Evolutionary conservation across 257 asterid genomes (phyloP), one percentile per base, ranked within the genome.

Genomic region (Capsicum rhomboideum): DNA sequence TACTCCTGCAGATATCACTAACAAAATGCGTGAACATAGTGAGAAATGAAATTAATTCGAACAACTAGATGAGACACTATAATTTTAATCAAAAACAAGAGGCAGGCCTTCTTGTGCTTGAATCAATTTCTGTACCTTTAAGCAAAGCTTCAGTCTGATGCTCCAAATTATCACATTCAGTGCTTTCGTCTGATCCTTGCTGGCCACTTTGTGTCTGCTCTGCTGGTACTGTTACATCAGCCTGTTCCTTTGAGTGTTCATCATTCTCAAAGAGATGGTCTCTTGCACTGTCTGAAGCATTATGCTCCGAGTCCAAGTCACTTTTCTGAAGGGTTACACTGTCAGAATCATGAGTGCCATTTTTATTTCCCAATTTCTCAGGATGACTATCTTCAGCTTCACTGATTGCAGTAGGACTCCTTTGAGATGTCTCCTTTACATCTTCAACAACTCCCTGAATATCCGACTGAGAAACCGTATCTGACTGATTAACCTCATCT

Each of bases 1-100:
- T 53, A 95, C 82, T 82, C 93, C 98, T 96, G 95, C 82, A 68
- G 75, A 78, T 10, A 87, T 44, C 58, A 61, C 71, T 50, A 59
- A 54, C 31, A 69, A 68, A 29, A 28, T 82, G 50, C 13, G 42
- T 80, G 83, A 66, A 61, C 71, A 79, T 2, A 20, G 74, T 52
- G 66, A 13, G 79, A 37, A 34, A 34, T 29, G 26, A 63, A 72
- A 80, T 29, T 28, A 58, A 69, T 82, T 54, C 66, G 46, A 88
- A 81, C 67, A 83, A 82, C 69, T 13, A 64, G 56, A 77, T 34
- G 83, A 8, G 5, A 23, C 64, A 54, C 37, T 42, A 84, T 59
- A 21, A n/a, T 20, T 82, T 59, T 59, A 17, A 79, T 29, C 68
- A 83, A 29, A 85, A 54, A 23, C 23, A 77, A 53, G 82, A 67